phyloP scores from a whole-genome alignment of 164 flowering plant genomes.

The Malania oleifera region DNA sequence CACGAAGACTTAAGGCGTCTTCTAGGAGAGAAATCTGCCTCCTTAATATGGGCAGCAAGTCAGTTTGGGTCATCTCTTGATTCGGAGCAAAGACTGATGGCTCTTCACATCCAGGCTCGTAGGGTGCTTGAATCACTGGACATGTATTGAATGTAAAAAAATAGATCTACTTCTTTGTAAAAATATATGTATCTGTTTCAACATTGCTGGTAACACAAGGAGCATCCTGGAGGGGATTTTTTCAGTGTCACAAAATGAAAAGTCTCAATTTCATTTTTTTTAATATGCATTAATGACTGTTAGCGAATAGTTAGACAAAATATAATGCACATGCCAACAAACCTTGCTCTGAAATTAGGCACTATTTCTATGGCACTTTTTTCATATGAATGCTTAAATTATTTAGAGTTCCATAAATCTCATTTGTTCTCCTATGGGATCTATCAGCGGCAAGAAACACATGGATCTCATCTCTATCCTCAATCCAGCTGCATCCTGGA shows the following conservation, averaged over 20 bases:
- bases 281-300: no score
- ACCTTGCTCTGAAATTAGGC: background rate
- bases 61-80: constrained; percentile 93
- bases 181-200: background rate
- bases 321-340: background rate
- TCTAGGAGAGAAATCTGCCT: constrained; percentile 90
- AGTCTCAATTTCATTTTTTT: no score
- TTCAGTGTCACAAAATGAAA: no score
- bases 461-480: constrained; percentile 46
- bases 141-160: constrained; percentile 28
- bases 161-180: background rate
- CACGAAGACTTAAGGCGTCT: constrained; percentile 74
- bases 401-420: constrained; percentile 41
- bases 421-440: constrained; percentile 47
- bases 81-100: constrained; percentile 74
- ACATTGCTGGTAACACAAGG: background rate
- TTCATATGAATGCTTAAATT: constrained; percentile 38
- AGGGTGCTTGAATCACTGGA: constrained; percentile 93
- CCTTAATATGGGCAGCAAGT: constrained; percentile 97
- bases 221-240: no score
- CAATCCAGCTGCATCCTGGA: constrained; percentile 83
- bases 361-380: constrained; percentile 4
- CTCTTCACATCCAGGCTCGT: constrained; percentile 82
- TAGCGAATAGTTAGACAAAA: background rate
- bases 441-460: constrained; percentile 52